phyloP scores from a whole-genome alignment of 2,329 filamentous ascomycete genomes.

The Cadophora sp. region DNA sequence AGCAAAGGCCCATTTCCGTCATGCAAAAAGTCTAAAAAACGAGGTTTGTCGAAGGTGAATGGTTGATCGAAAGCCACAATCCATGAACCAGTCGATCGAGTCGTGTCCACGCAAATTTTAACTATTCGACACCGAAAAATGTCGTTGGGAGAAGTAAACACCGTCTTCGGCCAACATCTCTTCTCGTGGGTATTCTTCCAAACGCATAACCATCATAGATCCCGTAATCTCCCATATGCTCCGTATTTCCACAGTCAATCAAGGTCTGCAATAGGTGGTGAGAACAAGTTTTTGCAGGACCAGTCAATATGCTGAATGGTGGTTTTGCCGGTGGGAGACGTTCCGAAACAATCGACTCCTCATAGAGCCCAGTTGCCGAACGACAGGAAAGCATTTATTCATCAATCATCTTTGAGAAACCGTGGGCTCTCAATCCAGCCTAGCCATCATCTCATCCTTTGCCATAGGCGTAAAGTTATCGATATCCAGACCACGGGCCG shows the following conservation, averaged over 20 bases:
- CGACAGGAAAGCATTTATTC: conserved; percentile 45
- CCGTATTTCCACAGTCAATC: conserved; percentile 42
- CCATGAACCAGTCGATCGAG: conserved; percentile 34
- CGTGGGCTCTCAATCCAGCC: conserved; percentile 76
- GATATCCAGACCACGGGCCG: conserved; percentile 83
- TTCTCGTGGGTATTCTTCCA: conserved; percentile 43
- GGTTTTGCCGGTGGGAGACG: conserved; percentile 39
- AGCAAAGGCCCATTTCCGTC: conserved; percentile 42
- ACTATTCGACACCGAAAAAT: conserved; percentile 35
- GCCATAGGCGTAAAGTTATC: conserved; percentile 91
- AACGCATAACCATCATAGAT: conserved; percentile 44
- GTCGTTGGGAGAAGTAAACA: conserved; percentile 36
- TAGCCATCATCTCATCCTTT: conserved; percentile 97
- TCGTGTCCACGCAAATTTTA: conserved; percentile 33
- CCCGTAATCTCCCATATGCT: conserved; percentile 39
- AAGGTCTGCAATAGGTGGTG: conserved; percentile 36
- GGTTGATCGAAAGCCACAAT: conserved; percentile 37
- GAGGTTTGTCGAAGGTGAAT: conserved; percentile 38
- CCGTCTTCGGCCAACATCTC: conserved; percentile 39
- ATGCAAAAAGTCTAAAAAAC: conserved; percentile 45
- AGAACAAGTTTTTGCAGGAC: conserved; percentile 39
- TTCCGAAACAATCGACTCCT: conserved; percentile 39
- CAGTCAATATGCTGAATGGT: conserved; percentile 40
- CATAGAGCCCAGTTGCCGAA: conserved; percentile 38
- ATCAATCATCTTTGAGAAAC: conserved; percentile 38